These are phyloP conservation scores for Teunomyces kruisii DNA, from an alignment of 805 yeast species.

Conservation along the genomic window DNA sequence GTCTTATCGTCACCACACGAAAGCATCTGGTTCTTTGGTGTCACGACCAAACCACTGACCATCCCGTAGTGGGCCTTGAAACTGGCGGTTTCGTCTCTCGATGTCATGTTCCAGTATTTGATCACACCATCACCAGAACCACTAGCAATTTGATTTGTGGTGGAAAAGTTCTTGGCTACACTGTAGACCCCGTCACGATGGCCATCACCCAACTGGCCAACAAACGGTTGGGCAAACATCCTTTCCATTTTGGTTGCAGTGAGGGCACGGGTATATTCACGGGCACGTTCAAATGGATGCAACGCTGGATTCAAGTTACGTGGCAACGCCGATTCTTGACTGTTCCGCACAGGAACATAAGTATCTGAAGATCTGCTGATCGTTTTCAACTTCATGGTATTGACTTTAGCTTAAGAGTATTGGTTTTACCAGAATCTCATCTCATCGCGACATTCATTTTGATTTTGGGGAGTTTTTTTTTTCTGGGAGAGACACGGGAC, in stretches of 20 bases:
- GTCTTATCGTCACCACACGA: conserved; percentile 92
- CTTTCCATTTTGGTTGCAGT: conserved; percentile 95
- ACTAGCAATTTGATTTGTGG: conserved; percentile 75
- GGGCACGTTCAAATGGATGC: conserved; percentile 95
- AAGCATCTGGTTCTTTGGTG: conserved; percentile 58
- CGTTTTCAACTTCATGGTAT: conserved; percentile 80
- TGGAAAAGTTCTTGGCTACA: conserved; percentile 73
- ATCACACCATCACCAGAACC: conserved; percentile 96
- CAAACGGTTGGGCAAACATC: conserved; percentile 96
- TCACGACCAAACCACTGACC: conserved; percentile 78
- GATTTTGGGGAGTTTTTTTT: neutral
- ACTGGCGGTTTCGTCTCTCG: conserved; percentile 70
- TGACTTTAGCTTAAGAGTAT: neutral
- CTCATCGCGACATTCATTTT: conserved; percentile 3
- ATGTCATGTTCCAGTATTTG: conserved; percentile 89
- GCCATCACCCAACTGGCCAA: conserved; percentile 92
- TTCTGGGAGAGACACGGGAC: neutral
- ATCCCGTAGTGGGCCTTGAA: conserved; percentile 89
- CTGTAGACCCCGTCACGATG: conserved; percentile 93
- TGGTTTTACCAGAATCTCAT: neutral
- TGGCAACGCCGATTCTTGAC: conserved; percentile 84
- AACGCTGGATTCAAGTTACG: conserved; percentile 90
- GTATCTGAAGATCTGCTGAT: conserved; percentile 87
- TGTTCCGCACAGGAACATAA: conserved; percentile 87
- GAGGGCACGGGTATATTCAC: conserved; percentile 92